Conservation (phyloP, 345 rosid genomes). For the Eucalyptus virginea region DNA sequence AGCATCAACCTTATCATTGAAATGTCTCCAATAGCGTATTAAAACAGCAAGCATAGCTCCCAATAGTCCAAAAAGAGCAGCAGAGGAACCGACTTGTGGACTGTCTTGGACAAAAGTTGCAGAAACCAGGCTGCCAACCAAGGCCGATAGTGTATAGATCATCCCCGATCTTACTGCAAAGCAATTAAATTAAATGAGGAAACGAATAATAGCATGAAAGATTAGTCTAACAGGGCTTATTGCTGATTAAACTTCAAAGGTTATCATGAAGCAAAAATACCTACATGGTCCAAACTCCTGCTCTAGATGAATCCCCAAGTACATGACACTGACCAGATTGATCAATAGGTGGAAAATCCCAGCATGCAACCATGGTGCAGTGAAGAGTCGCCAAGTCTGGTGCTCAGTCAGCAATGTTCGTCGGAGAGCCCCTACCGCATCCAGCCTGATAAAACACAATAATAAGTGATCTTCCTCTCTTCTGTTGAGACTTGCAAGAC, state of each 20-base stretch:
- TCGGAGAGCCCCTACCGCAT: slow-evolving; percentile 61
- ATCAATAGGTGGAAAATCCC: slow-evolving; percentile 67
- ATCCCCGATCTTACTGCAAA: slow-evolving; percentile 59
- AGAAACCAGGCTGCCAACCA: slow-evolving; percentile 51
- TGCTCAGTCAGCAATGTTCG: slow-evolving; percentile 30
- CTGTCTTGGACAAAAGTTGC: slow-evolving; percentile 52
- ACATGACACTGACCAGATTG: slow-evolving; percentile 46
- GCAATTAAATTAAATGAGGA: not conserved
- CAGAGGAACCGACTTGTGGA: slow-evolving; percentile 57
- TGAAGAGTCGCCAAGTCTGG: slow-evolving; percentile 65
- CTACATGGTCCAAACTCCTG: slow-evolving; percentile 76
- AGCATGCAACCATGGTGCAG: slow-evolving; percentile 71
- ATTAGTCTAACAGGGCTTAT: not conserved
- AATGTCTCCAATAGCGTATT: slow-evolving; percentile 52
- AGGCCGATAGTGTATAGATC: slow-evolving; percentile 56
- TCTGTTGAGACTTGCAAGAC: not conserved
- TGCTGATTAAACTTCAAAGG: not conserved
- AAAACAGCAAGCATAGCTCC: slow-evolving; percentile 75
- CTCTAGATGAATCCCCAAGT: slow-evolving; percentile 77
- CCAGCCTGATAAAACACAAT: slow-evolving; percentile 29
- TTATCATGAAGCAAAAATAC: not conserved
- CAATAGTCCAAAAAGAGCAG: slow-evolving; percentile 63
- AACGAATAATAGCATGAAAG: not conserved
- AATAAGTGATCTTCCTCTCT: not conserved
- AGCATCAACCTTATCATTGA: slow-evolving; percentile 43